Evolutionary conservation across 257 asterid species (phyloP).

Genomic region (Solanum lycopersicoides): DNA sequence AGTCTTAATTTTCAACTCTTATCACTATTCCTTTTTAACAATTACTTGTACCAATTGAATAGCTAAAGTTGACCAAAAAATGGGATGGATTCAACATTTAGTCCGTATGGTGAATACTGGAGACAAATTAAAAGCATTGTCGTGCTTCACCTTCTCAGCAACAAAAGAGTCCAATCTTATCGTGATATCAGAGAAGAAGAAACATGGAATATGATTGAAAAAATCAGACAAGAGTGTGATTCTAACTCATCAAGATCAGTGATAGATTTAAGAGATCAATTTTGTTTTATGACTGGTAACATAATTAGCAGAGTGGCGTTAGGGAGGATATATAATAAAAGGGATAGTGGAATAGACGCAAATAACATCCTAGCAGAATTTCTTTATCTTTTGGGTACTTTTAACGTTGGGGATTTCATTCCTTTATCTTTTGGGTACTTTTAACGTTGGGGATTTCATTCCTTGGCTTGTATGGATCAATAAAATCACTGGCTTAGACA

Average conservation of each 20-base stretch:
- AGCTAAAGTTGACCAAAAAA: too few relatives aligned
- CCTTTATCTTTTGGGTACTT: slow-evolving; percentile 14
- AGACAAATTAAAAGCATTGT: not conserved
- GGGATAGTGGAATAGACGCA: slow-evolving; percentile 5
- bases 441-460: slow-evolving; percentile 13
- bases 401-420: too few relatives aligned
- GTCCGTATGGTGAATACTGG: slow-evolving; percentile 11
- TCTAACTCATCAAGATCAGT: not conserved
- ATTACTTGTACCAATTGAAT: too few relatives aligned
- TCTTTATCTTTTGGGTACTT: not conserved
- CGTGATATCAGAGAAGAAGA: not conserved
- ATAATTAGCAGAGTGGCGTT: slow-evolving; percentile 30
- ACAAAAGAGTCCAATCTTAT: slow-evolving; percentile 4
- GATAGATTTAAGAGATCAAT: slow-evolving; percentile 19
- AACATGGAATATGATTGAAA: not conserved
- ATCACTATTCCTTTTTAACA: too few relatives aligned
- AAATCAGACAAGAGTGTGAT: not conserved
- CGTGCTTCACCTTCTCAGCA: slow-evolving; percentile 4
- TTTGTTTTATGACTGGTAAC: slow-evolving; percentile 12
- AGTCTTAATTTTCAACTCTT: too few relatives aligned
- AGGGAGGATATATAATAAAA: slow-evolving; percentile 27
- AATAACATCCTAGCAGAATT: slow-evolving; percentile 1
- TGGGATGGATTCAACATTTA: too few relatives aligned
- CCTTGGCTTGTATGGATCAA: slow-evolving; percentile 34
- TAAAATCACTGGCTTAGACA: slow-evolving; percentile 16